Base-by-base conservation (phyloP, 1,284 basidiomycete genomes). In the Cryptococcus sp. region DNA sequence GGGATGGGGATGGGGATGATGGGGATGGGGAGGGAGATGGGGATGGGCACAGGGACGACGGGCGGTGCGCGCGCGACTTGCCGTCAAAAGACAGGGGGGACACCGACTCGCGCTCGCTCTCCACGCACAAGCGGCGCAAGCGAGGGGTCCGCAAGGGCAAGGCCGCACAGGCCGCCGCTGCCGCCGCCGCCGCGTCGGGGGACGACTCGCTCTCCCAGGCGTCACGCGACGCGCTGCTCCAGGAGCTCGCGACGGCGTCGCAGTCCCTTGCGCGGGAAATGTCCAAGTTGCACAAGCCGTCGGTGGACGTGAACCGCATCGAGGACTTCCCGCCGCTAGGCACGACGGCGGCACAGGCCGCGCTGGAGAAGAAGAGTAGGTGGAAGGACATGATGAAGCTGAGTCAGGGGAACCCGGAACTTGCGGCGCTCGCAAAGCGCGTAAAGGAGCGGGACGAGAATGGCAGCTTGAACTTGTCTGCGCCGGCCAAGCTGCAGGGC, bases 201-300 rank as follows among this genome's bases (percentile, higher is more conserved):
- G 68, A 68, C n/a, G 54, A 56, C 16, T 55, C 59, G 4, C 36
- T 52, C 3, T 57, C 67, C n/a, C 67, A 68, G 33, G 65, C 62
- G 16, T 69, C 74, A 46, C 66, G 73, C 9, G 77, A 79, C 52
- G 72, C 69, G 2, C 60, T 77, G 8, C 78, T 89, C 59, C 81
- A 83, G 12, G 86, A 85, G 8, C 82, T 93, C 36, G 90, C 89
- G 3, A 81, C 81, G 49, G 90, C 87, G 1, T 89, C 87, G 4
- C 89, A 94, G 71, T 82, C 84, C 8, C 82, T 94, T 33, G 91
- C 88, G 15, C 82, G 91, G 58, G 89, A 93, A 77, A 83, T 94
- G 33, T 73, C 71, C 37, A 74, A 74, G 52, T 50, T 62, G 4
- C 63, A 65, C 46, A 68, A 61, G 50, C 50, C 56, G 12, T 62